phyloP scores from a whole-genome alignment of 139 green algal genomes.

The Eudorina sp. region DNA sequence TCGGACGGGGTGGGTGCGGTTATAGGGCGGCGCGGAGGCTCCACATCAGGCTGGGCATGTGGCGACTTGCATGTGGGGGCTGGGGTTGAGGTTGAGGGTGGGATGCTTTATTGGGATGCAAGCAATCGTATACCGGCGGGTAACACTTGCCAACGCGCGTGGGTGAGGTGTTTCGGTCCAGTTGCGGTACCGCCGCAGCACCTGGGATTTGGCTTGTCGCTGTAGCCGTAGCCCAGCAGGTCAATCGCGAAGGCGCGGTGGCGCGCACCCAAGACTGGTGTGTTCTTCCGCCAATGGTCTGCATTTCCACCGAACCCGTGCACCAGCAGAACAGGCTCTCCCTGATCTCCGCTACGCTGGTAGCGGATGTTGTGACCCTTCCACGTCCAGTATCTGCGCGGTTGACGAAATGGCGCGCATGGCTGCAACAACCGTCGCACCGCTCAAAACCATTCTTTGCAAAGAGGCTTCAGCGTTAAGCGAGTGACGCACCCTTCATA shows the following conservation, averaged over 20 bases:
- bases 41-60: background rate
- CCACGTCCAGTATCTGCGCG: constrained; percentile 84
- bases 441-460: background rate
- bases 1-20: background rate
- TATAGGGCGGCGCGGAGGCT: background rate
- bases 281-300: constrained; percentile 94
- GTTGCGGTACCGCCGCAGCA: background rate
- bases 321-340: constrained; percentile 71
- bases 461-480: background rate
- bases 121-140: too few species aligned
- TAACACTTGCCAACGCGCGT: background rate
- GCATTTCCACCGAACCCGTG: constrained; percentile 97
- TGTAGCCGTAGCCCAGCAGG: constrained; percentile 91
- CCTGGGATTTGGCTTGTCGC: constrained; percentile 80
- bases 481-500: constrained; percentile 45
- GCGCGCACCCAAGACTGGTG: constrained; percentile 70
- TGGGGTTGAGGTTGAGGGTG: too few species aligned
- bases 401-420: background rate
- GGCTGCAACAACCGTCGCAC: too few species aligned
- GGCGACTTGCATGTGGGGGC: too few species aligned
- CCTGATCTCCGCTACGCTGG: constrained; percentile 66
- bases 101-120: too few species aligned
- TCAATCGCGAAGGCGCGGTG: constrained; percentile 89
- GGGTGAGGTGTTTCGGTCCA: background rate
- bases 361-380: constrained; percentile 89